Base-by-base conservation (phyloP, 2,329 filamentous ascomycete species). In the Hymenoscyphus fructigenus region DNA sequence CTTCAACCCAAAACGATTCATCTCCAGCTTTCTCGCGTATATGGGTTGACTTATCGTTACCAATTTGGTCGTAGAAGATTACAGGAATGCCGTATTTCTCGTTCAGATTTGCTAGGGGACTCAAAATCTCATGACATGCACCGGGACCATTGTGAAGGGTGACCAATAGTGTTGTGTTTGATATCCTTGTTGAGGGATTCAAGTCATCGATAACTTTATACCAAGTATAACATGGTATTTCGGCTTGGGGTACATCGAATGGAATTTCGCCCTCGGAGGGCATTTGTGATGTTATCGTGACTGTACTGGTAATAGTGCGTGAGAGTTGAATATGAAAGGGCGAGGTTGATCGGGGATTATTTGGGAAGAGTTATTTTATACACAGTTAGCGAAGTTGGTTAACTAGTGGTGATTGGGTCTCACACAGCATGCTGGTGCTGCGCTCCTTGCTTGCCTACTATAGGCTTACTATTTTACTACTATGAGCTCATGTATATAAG, bases 41-140 rank as follows among this genome's bases (percentile, higher is more conserved):
- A 62, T 80, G 82, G 0, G 83, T 85, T 3, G 79, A 83, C 15
- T 71, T 70, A 9, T 82, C 83, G 66, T 79, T 80, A 26, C 83
- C 83, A 60, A 85, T 76, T 66, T 85, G 83, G 68, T 86, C 83
- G 71, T 85, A 85, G 70, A 84, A 79, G 32, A 85, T 72, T 1
- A 85, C 74, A 0, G 83, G 80, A 6, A 79, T 77, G 32, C 71
- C 70, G 68, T 77, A 75, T 20, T 76, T 70, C 3, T 68, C 64
- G 20, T 77, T 68, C 3, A 84, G 75, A 47, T 77, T 74, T 0
- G 71, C 73, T 29, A 84, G 73, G 0, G 77, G 74, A 0, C 76
- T 68, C 23, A 81, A 68, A 67, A 81, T 82, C 28, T 80, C 75
- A 67, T 82, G 79, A n/a, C 76, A 74, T 28, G 77, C 77, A 20